Evolutionary conservation across 78 protist species (phyloP), one percentile per base, ranked within the genome.

Genomic region (Ministeria vibrans): DNA sequence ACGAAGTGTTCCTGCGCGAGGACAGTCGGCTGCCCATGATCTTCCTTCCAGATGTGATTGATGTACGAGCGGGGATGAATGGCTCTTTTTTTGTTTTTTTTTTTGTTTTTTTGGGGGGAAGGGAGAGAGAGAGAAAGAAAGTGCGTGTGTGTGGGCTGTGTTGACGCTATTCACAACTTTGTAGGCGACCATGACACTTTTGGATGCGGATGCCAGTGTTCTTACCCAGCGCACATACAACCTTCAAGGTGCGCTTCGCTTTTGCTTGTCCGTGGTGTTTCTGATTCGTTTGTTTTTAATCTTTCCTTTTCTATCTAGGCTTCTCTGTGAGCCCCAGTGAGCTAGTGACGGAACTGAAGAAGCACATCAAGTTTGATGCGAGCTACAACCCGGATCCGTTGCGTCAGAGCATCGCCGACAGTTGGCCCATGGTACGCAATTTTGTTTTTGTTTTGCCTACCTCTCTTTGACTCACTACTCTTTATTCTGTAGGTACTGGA

Each of bases 391-490:
- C 88, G 9, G 93, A 87, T 45, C n/a, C n/a, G n/a, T 72, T 90
- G 77, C 73, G 92, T 27, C 91, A 91, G 55, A 34, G 3, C 36
- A 86, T 91, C 39, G 94, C 94, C 25, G 89, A 72, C 66, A 51
- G 87, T 27, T 91, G 94, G 94, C 94, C 94, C 7, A 9, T 28
- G 30, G n/a, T n/a, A n/a, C n/a, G n/a, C n/a, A n/a, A n/a, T n/a
- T n/a, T n/a, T n/a, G n/a, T n/a, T n/a, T n/a, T n/a, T n/a, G n/a
- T n/a, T n/a, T n/a, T n/a, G n/a, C n/a, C n/a, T n/a, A n/a, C n/a
- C n/a, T n/a, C n/a, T n/a, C n/a, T n/a, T n/a, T n/a, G n/a, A n/a
- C n/a, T n/a, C n/a, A n/a, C n/a, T n/a, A n/a, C n/a, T n/a, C n/a
- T n/a, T n/a, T n/a, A n/a, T n/a, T n/a, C n/a, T n/a, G n/a, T n/a